phyloP scores from a whole-genome alignment of 257 asterid species.

The Fraxinus pennsylvanica region DNA sequence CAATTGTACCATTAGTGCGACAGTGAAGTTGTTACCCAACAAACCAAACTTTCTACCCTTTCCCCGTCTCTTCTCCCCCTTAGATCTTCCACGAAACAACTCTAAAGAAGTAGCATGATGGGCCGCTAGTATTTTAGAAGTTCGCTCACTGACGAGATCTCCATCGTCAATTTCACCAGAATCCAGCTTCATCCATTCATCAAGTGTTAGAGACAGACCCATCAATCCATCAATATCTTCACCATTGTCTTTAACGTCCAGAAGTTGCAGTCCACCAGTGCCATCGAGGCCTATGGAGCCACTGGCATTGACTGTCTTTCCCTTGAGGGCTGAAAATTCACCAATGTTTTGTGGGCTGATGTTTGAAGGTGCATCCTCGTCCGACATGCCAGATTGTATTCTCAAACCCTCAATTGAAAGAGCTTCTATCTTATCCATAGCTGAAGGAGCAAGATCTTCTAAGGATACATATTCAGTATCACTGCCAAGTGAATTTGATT shows the following conservation, averaged over 20 bases:
- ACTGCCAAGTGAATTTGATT: slow-evolving; percentile 35
- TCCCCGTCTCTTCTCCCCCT: slow-evolving; percentile 74
- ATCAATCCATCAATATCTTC: slow-evolving; percentile 81
- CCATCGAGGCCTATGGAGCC: slow-evolving; percentile 84
- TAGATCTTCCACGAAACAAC: slow-evolving; percentile 60
- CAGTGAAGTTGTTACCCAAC: slow-evolving; percentile 87
- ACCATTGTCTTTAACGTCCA: slow-evolving; percentile 72
- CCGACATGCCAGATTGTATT: slow-evolving; percentile 88
- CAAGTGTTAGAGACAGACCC: slow-evolving; percentile 87
- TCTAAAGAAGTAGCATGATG: slow-evolving; percentile 80
- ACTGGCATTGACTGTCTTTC: slow-evolving; percentile 48
- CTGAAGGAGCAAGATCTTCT: slow-evolving; percentile 93
- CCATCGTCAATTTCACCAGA: slow-evolving; percentile 80
- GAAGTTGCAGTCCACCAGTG: slow-evolving; percentile 75
- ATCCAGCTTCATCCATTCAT: slow-evolving; percentile 96
- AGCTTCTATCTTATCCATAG: slow-evolving; percentile 85
- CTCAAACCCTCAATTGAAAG: slow-evolving; percentile 71
- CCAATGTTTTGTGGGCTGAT: slow-evolving; percentile 64
- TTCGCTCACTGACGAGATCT: slow-evolving; percentile 67
- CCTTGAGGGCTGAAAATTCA: slow-evolving; percentile 75
- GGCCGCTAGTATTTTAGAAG: slow-evolving; percentile 82
- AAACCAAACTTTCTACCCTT: slow-evolving; percentile 70
- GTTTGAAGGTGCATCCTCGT: slow-evolving; percentile 70
- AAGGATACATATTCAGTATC: slow-evolving; percentile 70
- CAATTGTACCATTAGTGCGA: slow-evolving; percentile 95